phyloP scores from a whole-genome alignment of 257 asterid genomes.

The Lavandula angustifolia region DNA sequence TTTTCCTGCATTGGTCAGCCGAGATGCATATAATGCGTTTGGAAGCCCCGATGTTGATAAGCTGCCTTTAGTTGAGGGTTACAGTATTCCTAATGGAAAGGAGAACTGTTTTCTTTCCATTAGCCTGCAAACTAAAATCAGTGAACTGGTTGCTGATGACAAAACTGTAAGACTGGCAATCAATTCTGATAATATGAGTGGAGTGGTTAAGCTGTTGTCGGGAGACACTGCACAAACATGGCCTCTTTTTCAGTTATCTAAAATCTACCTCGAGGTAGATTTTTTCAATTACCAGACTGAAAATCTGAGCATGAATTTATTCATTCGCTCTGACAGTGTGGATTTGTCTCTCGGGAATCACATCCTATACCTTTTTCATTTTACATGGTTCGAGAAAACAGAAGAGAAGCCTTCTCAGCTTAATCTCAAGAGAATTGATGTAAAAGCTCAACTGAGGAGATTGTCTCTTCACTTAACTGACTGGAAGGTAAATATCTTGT shows the following conservation, averaged over 20 bases:
- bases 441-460: slow-evolving; percentile 58
- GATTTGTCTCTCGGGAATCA: slow-evolving; percentile 74
- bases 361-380: slow-evolving; percentile 53
- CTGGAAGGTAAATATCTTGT: slow-evolving; percentile 64
- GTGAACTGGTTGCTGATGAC: slow-evolving; percentile 57
- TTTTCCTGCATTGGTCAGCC: slow-evolving; percentile 58
- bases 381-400: slow-evolving; percentile 52
- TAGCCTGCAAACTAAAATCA: slow-evolving; percentile 51
- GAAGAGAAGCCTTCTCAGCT: slow-evolving; percentile 50
- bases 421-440: slow-evolving; percentile 48
- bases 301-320: slow-evolving; percentile 43
- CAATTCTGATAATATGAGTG: slow-evolving; percentile 55
- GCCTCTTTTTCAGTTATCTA: slow-evolving; percentile 75
- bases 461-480: slow-evolving; percentile 72
- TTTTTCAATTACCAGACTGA: slow-evolving; percentile 43
- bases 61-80: slow-evolving; percentile 40
- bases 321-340: slow-evolving; percentile 57
- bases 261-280: slow-evolving; percentile 62
- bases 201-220: slow-evolving; percentile 50
- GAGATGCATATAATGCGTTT: slow-evolving; percentile 37
- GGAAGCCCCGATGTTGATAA: slow-evolving; percentile 40
- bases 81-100: slow-evolving; percentile 38
- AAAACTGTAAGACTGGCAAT: slow-evolving; percentile 47
- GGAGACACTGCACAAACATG: slow-evolving; percentile 50
- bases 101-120: slow-evolving; percentile 58